phyloP scores from a whole-genome alignment of 2,329 filamentous ascomycete species.

The Rachicladosporium sp. region DNA sequence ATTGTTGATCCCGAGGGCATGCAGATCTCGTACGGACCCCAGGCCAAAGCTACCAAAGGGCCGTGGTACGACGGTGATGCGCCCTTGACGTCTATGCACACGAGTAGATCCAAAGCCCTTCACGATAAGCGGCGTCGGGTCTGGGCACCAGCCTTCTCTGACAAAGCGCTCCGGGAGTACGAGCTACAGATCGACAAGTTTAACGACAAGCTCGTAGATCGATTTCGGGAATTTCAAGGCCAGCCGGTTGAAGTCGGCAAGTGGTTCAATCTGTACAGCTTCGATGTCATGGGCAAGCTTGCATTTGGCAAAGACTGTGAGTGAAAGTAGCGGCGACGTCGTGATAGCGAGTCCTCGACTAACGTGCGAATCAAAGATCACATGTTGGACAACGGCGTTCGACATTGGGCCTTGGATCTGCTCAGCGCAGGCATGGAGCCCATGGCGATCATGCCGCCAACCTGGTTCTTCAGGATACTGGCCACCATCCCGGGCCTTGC shows the following conservation, averaged over 20 bases:
- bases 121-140: conserved; percentile 29
- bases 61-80: conserved; percentile 28
- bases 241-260: conserved; percentile 26
- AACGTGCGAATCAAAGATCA: conserved; percentile 3
- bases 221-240: conserved; percentile 16
- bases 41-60: conserved; percentile 28
- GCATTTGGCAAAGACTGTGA: conserved; percentile 32
- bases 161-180: conserved; percentile 30
- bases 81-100: conserved; percentile 28
- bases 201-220: conserved; percentile 23
- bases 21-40: conserved; percentile 26
- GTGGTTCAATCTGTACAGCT: conserved; percentile 31
- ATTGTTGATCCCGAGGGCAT: conserved; percentile 26
- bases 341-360: too few relatives aligned
- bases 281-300: conserved; percentile 35
- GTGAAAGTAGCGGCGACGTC: too few relatives aligned
- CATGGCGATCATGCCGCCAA: conserved; percentile 14
- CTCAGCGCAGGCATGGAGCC: conserved; percentile 24
- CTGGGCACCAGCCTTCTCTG: conserved; percentile 32
- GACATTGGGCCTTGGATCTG: conserved; percentile 26
- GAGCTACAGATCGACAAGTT: conserved; percentile 26
- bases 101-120: conserved; percentile 22
- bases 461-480: conserved; percentile 24
- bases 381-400: conserved; percentile 24
- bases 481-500: conserved; percentile 22